A percentile compares a stretch with the other conserved stretches of the same genome.
phyloP scores from a whole-genome alignment of 208 protist genomes.

The Acanthamoeba royreba region DNA sequence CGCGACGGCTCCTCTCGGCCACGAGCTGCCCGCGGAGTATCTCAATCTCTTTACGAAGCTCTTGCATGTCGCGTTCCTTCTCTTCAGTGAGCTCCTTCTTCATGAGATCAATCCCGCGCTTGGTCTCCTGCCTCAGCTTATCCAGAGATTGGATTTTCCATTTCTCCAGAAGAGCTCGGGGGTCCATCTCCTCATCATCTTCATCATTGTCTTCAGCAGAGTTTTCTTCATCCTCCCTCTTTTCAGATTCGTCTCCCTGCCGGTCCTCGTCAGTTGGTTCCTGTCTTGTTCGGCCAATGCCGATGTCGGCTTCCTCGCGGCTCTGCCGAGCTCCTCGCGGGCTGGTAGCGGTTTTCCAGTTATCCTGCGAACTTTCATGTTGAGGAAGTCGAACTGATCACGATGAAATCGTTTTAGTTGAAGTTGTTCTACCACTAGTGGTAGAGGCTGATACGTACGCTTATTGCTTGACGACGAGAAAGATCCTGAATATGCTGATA shows the following conservation, averaged over 20 bases:
- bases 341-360: no score
- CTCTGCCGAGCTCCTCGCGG: no score
- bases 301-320: background rate
- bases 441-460: no score
- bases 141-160: background rate
- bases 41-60: background rate
- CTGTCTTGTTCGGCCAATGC: background rate
- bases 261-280: background rate
- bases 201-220: background rate
- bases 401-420: no score
- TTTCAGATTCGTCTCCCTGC: background rate
- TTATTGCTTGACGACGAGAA: background rate
- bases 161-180: background rate
- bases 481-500: background rate
- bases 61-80: background rate
- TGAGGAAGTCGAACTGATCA: no score
- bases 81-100: background rate
- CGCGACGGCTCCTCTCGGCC: background rate
- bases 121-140: background rate
- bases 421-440: no score
- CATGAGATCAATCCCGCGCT: background rate
- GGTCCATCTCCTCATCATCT: background rate
- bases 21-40: background rate
- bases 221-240: background rate
- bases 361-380: no score